These are phyloP conservation scores for Saccharomycopsis guyanensis DNA, from an alignment of 805 yeast species.

Conservation along the genomic window DNA sequence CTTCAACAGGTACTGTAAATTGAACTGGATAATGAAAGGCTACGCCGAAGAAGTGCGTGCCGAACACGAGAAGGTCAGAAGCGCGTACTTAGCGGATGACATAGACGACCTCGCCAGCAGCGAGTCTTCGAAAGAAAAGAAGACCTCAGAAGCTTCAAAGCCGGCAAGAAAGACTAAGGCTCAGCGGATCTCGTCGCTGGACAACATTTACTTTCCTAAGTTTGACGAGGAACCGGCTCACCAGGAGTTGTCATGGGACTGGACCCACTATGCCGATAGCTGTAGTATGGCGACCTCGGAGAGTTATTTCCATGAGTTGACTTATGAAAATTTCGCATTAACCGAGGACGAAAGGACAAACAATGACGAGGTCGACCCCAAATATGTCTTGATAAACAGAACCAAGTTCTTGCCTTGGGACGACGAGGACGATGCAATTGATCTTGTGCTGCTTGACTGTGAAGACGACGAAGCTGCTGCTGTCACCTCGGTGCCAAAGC, in stretches of 20 bases:
- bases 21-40: slow-evolving; percentile 20
- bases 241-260: slow-evolving; percentile 1
- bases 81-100: not conserved
- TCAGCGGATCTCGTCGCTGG: no score
- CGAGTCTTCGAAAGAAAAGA: not conserved
- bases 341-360: no score
- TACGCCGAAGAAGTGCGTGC: not conserved
- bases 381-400: slow-evolving; percentile 15
- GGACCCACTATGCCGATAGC: not conserved
- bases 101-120: not conserved
- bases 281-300: slow-evolving; percentile 16
- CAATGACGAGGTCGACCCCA: not conserved
- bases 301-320: slow-evolving; percentile 15
- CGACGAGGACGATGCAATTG: slow-evolving; percentile 12
- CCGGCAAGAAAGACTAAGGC: no score
- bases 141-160: no score
- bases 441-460: slow-evolving; percentile 1
- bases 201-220: slow-evolving; percentile 5
- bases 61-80: not conserved
- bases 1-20: slow-evolving; percentile 15
- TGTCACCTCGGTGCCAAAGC: not conserved
- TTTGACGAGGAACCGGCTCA: not conserved
- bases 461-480: slow-evolving; percentile 1
- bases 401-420: slow-evolving; percentile 5
- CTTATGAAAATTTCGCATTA: slow-evolving; percentile 3